phyloP scores from a whole-genome alignment of 768 basidiomycete species.

The Kwoniella sp. region DNA sequence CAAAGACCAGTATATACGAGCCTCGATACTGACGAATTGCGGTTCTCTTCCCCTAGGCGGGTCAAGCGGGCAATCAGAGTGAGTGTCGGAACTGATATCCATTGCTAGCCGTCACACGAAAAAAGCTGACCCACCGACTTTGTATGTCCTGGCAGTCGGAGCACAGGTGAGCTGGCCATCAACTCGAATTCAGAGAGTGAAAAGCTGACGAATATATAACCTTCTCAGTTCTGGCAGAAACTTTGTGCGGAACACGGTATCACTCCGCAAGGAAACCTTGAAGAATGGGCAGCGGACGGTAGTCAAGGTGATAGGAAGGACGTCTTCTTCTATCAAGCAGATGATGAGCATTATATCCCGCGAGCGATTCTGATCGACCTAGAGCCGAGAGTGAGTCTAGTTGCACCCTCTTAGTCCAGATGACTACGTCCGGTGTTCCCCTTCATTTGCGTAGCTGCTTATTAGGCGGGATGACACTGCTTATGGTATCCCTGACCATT shows the following conservation, averaged over 20 bases:
- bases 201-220: conserved; percentile 3
- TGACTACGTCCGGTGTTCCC: not conserved
- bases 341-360: conserved; percentile 98
- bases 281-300: conserved; percentile 94
- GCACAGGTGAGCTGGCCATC: conserved; percentile 62
- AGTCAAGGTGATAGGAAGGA: conserved; percentile 85
- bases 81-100: conserved; percentile 47
- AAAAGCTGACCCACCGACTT: conserved; percentile 22
- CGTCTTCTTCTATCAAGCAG: conserved; percentile 99
- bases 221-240: conserved; percentile 98
- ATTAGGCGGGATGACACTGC: not conserved
- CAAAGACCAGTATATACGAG: no score
- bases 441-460: not conserved
- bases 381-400: conserved; percentile 83
- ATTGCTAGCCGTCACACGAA: no score
- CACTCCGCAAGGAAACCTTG: conserved; percentile 89
- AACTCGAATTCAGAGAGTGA: not conserved
- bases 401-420: not conserved
- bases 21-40: no score
- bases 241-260: conserved; percentile 98
- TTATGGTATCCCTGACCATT: not conserved
- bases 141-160: conserved; percentile 69
- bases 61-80: conserved; percentile 94
- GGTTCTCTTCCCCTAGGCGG: conserved; percentile 63
- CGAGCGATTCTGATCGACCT: conserved; percentile 90